Conservation (phyloP, 2,329 filamentous ascomycete genomes). For the Exophiala mesophila region DNA sequence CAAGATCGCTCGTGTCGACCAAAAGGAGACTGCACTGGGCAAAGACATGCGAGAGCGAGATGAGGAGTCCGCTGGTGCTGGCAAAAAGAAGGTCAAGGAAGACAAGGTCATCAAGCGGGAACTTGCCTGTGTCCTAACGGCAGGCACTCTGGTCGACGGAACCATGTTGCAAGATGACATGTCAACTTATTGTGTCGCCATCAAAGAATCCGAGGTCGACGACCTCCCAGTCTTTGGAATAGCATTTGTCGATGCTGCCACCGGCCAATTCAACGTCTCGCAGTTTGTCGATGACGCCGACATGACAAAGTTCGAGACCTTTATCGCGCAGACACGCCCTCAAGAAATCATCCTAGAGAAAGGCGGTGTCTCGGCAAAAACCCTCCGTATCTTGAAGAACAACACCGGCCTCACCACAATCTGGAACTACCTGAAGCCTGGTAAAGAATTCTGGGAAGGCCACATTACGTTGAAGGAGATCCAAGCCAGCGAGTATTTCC, state of each 20-base stretch:
- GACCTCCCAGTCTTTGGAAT: slow-evolving; percentile 81
- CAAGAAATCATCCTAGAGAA: slow-evolving; percentile 89
- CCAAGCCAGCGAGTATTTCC: slow-evolving; percentile 73
- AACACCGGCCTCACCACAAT: slow-evolving; percentile 89
- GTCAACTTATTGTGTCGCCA: slow-evolving; percentile 91
- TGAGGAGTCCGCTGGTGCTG: slow-evolving; percentile 38
- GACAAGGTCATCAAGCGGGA: slow-evolving; percentile 94
- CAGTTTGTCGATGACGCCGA: slow-evolving; percentile 89
- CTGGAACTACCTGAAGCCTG: slow-evolving; percentile 88
- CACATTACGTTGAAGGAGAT: slow-evolving; percentile 79
- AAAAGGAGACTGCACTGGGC: slow-evolving; percentile 89
- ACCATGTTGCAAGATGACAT: slow-evolving; percentile 98
- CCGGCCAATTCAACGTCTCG: slow-evolving; percentile 89
- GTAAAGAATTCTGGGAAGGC: slow-evolving; percentile 84
- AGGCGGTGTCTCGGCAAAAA: slow-evolving; percentile 77
- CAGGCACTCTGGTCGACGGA: slow-evolving; percentile 88
- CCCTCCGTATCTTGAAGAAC: slow-evolving; percentile 88
- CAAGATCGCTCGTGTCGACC: slow-evolving; percentile 95
- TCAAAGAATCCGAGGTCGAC: slow-evolving; percentile 72
- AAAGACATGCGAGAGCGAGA: slow-evolving; percentile 99
- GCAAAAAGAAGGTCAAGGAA: slow-evolving; percentile 56
- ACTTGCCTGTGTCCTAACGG: slow-evolving; percentile 82
- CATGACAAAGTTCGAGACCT: slow-evolving; percentile 93
- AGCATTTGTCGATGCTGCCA: slow-evolving; percentile 91
- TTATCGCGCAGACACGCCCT: slow-evolving; percentile 86